Evolutionary conservation across 768 basidiomycete species (phyloP).

Genomic region (Lactifluus hygrophoroides): DNA sequence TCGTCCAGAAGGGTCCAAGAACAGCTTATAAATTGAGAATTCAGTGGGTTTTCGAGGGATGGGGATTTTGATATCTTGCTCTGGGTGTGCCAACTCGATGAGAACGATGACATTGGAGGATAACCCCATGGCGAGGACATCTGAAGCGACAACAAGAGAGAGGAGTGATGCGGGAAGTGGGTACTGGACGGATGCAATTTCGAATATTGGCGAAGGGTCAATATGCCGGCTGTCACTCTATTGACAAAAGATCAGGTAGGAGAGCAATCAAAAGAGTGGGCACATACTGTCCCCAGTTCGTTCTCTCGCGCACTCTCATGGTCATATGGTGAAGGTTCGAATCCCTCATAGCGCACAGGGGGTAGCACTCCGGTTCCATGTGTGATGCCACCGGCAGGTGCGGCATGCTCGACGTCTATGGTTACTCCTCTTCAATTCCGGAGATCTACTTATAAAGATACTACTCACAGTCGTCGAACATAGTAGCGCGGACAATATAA

Average conservation of each 20-base stretch:
- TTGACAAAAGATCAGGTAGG: conserved; percentile 4
- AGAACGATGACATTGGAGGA: conserved; percentile 69
- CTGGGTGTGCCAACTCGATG: conserved; percentile 82
- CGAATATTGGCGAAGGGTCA: conserved; percentile 51
- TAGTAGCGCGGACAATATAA: too few species aligned
- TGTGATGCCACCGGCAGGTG: conserved; percentile 37
- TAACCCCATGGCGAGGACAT: conserved; percentile 79
- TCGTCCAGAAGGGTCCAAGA: conserved; percentile 87
- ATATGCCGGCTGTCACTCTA: conserved; percentile 27
- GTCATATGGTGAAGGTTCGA: conserved; percentile 64
- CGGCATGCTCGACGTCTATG: conserved; percentile 81
- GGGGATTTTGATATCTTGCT: conserved; percentile 75
- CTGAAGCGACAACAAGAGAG: conserved; percentile 76
- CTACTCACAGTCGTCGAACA: conserved; percentile 37
- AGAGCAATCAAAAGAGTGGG: not conserved
- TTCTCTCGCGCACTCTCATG: conserved; percentile 41
- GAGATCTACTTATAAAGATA: not conserved
- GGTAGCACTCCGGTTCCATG: conserved; percentile 37
- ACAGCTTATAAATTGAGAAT: conserved; percentile 72
- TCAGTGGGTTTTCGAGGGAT: conserved; percentile 70
- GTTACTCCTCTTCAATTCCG: not conserved
- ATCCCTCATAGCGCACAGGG: conserved; percentile 76
- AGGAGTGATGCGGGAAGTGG: conserved; percentile 78
- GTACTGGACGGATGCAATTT: conserved; percentile 84
- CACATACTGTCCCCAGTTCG: conserved; percentile 24